Percentiles rank a stretch among this genome's conserved stretches.
phyloP scores from a whole-genome alignment of 75 land plant genomes.

The Pinus tabuliformis region DNA sequence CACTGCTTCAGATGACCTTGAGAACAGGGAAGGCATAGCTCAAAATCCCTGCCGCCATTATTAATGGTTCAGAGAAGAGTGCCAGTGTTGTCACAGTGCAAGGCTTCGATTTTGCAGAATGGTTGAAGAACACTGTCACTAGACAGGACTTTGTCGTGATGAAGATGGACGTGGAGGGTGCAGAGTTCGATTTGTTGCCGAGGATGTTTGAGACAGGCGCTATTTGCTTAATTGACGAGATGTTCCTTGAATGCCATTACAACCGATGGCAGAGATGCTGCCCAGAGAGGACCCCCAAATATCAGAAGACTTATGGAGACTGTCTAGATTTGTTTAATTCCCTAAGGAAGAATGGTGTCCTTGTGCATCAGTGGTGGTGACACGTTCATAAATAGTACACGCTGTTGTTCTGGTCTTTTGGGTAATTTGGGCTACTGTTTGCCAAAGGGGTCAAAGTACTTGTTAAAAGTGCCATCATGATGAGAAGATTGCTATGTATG shows the following conservation, averaged over 20 bases:
- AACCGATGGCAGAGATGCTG: conserved; percentile 64
- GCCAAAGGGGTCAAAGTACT: no score
- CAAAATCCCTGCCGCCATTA: neutral
- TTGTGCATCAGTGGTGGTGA: conserved; percentile 95
- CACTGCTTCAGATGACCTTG: no score
- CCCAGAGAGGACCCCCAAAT: conserved; percentile 62
- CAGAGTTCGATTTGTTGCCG: conserved; percentile 59
- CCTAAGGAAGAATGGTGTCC: conserved; percentile 64
- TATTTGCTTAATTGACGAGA: conserved; percentile 73
- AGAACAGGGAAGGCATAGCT: no score
- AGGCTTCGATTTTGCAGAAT: conserved; percentile 56
- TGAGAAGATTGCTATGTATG: no score
- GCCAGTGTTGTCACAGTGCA: conserved; percentile 15
- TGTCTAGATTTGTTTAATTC: conserved; percentile 65
- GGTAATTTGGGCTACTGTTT: no score
- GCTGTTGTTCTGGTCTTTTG: no score
- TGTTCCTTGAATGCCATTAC: conserved; percentile 78
- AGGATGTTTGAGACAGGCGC: conserved; percentile 51
- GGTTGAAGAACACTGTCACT: conserved; percentile 50
- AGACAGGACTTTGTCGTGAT: conserved; percentile 73
- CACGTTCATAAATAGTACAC: conserved; percentile 10
- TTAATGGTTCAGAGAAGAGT: neutral
- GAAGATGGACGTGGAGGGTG: conserved; percentile 75
- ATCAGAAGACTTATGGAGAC: conserved; percentile 57
- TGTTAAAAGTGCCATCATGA: no score